These are phyloP conservation scores for Rubia yunnanensis DNA, from an alignment of 257 asterid genomes.

Conservation along the genomic window DNA sequence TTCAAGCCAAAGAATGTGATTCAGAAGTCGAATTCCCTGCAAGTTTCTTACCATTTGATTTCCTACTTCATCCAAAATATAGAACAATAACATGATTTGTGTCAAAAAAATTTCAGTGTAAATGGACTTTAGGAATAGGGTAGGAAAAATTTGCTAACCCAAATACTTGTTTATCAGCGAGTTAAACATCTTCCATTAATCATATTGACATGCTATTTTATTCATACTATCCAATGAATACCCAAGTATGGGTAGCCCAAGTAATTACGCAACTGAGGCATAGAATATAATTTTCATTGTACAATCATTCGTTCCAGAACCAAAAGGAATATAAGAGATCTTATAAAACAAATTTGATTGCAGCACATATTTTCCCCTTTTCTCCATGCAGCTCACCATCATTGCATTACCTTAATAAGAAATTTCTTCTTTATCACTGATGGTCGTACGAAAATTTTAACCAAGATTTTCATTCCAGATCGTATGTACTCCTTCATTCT, in stretches of 20 bases:
- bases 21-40: not conserved
- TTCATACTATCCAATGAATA: slow-evolving; percentile 91
- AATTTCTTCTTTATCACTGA: not conserved
- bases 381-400: not conserved
- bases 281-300: slow-evolving; percentile 1
- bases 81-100: not conserved
- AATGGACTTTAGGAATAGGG: not conserved
- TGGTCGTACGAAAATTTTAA: not conserved
- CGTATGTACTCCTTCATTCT: not conserved
- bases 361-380: not conserved
- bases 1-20: not conserved
- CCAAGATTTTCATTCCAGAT: not conserved
- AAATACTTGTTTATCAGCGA: not conserved
- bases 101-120: not conserved
- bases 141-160: not conserved
- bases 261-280: slow-evolving; percentile 65
- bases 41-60: not conserved
- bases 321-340: not conserved
- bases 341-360: not conserved
- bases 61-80: not conserved
- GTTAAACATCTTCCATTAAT: slow-evolving; percentile 28
- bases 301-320: not conserved
- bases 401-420: not conserved
- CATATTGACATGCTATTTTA: slow-evolving; percentile 87
- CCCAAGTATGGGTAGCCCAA: slow-evolving; percentile 87